phyloP scores from a whole-genome alignment of 495 filamentous ascomycete species.

The Hypoxylon perforatum region DNA sequence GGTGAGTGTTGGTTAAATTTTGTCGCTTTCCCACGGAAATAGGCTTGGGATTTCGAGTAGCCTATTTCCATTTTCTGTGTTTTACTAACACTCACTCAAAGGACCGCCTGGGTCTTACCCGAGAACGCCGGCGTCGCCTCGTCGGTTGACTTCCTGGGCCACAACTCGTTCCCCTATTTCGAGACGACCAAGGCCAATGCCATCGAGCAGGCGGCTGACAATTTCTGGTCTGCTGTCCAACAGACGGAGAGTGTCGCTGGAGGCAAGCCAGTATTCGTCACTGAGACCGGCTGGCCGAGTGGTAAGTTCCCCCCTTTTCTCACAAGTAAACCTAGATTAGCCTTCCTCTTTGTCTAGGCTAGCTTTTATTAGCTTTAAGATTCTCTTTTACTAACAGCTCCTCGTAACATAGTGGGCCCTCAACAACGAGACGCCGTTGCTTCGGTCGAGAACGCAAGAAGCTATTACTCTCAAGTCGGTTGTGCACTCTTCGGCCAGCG shows the following conservation, averaged over 20 bases:
- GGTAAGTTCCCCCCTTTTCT: slow-evolving; percentile 53
- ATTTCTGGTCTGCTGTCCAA: slow-evolving; percentile 67
- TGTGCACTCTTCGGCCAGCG: slow-evolving; percentile 71
- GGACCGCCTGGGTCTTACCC: slow-evolving; percentile 77
- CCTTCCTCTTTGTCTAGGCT: not conserved
- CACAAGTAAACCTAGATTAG: not conserved
- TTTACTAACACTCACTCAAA: slow-evolving; percentile 55
- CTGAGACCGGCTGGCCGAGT: slow-evolving; percentile 84
- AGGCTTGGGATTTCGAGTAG: too few species aligned
- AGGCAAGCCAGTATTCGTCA: slow-evolving; percentile 78
- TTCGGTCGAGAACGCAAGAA: slow-evolving; percentile 69
- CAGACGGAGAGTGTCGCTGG: slow-evolving; percentile 65
- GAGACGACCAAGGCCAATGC: slow-evolving; percentile 71
- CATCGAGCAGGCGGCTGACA: slow-evolving; percentile 65
- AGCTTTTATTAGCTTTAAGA: not conserved
- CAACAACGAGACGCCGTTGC: slow-evolving; percentile 68
- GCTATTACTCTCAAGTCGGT: slow-evolving; percentile 76
- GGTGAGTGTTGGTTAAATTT: slow-evolving; percentile 49
- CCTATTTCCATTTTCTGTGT: too few species aligned
- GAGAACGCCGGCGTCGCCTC: slow-evolving; percentile 71
- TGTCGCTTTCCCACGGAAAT: too few species aligned
- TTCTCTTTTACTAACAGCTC: slow-evolving; percentile 1
- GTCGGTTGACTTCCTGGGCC: slow-evolving; percentile 74
- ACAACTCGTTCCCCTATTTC: slow-evolving; percentile 75
- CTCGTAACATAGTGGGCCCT: slow-evolving; percentile 52